Evolutionary conservation across 768 basidiomycete genomes (phyloP).

Genomic region (Rhizopogon salebrosus): DNA sequence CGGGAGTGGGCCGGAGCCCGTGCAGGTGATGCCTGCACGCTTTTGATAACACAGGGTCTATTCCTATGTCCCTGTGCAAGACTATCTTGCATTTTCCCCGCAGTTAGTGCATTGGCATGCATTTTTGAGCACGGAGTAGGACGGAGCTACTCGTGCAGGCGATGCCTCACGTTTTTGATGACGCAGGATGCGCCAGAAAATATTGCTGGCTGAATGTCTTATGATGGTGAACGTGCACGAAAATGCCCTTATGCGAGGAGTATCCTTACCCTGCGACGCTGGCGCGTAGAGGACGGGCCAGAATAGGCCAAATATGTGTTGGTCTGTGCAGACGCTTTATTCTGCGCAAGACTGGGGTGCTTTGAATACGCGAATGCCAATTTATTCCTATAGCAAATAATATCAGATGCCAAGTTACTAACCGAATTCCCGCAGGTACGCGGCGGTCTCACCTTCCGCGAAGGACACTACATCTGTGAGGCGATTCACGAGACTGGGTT

Average conservation of each 20-base stretch:
- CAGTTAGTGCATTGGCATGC: background rate
- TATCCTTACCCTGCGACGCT: background rate
- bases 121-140: background rate
- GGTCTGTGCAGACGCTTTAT: background rate
- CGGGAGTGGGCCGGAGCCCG: no score
- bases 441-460: conserved; percentile 93
- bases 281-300: background rate
- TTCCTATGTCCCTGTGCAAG: no score
- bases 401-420: conserved; percentile 4
- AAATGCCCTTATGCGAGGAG: no score
- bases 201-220: background rate
- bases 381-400: background rate
- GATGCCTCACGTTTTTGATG: background rate
- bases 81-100: background rate
- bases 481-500: conserved; percentile 88
- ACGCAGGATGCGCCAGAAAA: no score
- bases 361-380: background rate
- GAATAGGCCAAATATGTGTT: no score
- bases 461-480: conserved; percentile 98
- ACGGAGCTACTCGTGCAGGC: background rate
- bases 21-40: no score
- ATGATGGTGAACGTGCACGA: background rate
- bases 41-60: no score
- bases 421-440: conserved; percentile 50
- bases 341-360: background rate